Evolutionary conservation across 495 filamentous ascomycete species (phyloP).

Genomic region (Margaritispora aquatica): DNA sequence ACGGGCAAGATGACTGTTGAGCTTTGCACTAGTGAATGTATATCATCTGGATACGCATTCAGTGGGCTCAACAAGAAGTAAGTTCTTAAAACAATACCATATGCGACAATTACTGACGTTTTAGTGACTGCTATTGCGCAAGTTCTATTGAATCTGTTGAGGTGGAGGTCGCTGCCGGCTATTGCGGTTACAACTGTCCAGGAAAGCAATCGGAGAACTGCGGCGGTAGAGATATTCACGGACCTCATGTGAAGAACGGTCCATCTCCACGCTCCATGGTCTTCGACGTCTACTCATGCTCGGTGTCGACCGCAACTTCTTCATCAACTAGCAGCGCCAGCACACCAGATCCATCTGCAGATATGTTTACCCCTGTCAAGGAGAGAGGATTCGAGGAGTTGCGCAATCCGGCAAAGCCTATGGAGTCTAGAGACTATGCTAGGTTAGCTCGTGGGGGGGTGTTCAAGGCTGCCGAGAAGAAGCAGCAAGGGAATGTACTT

Average conservation of each 20-base stretch:
- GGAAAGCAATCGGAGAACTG: background rate
- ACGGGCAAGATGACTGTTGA: background rate
- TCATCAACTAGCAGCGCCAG: background rate
- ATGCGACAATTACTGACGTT: background rate
- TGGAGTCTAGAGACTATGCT: background rate
- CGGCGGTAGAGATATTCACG: background rate
- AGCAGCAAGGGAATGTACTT: background rate
- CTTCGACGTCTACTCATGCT: background rate
- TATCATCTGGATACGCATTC: background rate
- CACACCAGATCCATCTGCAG: background rate
- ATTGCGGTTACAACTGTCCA: background rate
- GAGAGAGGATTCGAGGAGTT: background rate
- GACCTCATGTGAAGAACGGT: background rate
- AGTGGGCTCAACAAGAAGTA: background rate
- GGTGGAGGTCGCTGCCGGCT: background rate
- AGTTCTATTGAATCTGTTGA: background rate
- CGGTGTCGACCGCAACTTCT: background rate
- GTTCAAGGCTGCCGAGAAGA: background rate
- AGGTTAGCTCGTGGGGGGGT: background rate
- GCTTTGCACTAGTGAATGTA: background rate
- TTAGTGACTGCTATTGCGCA: background rate
- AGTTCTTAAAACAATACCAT: background rate
- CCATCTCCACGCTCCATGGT: background rate
- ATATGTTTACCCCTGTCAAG: background rate
- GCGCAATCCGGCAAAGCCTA: background rate